Conservation (phyloP, 805 yeast genomes). For the Lachancea meyersii region DNA sequence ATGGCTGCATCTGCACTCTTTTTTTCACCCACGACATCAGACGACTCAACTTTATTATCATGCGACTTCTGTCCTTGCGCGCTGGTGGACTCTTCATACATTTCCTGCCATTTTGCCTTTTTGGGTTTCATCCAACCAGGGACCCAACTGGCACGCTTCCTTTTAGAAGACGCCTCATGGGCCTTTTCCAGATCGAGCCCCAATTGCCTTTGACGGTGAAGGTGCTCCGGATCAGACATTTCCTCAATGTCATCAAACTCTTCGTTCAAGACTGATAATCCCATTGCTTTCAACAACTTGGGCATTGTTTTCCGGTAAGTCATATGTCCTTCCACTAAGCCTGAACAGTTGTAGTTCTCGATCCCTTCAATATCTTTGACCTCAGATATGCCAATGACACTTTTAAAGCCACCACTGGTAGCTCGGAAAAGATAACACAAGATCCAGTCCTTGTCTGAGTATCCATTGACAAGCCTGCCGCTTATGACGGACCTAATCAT, state of each 20-base stretch:
- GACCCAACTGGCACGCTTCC: slow-evolving; percentile 37
- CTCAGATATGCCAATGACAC: slow-evolving; percentile 87
- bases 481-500: slow-evolving; percentile 80
- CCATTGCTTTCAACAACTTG: slow-evolving; percentile 55
- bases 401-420: slow-evolving; percentile 85
- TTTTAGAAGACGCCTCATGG: slow-evolving; percentile 45
- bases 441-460: slow-evolving; percentile 90
- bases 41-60: slow-evolving; percentile 11
- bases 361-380: slow-evolving; percentile 57
- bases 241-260: slow-evolving; percentile 95
- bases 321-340: slow-evolving; percentile 89
- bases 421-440: slow-evolving; percentile 92
- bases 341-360: slow-evolving; percentile 85
- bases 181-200: slow-evolving; percentile 85
- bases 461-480: slow-evolving; percentile 86
- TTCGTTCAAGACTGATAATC: slow-evolving; percentile 79
- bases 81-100: slow-evolving; percentile 45
- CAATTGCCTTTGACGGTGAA: slow-evolving; percentile 75
- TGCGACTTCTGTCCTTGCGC: slow-evolving; percentile 21
- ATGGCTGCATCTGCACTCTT: slow-evolving; percentile 17
- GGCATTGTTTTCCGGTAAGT: slow-evolving; percentile 95
- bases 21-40: slow-evolving; percentile 1
- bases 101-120: slow-evolving; percentile 53
- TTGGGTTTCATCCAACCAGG: slow-evolving; percentile 46
- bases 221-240: slow-evolving; percentile 76